Evolutionary conservation across 352 stramenopile species (phyloP).

Genomic region (Globisporangium mamillatum): DNA sequence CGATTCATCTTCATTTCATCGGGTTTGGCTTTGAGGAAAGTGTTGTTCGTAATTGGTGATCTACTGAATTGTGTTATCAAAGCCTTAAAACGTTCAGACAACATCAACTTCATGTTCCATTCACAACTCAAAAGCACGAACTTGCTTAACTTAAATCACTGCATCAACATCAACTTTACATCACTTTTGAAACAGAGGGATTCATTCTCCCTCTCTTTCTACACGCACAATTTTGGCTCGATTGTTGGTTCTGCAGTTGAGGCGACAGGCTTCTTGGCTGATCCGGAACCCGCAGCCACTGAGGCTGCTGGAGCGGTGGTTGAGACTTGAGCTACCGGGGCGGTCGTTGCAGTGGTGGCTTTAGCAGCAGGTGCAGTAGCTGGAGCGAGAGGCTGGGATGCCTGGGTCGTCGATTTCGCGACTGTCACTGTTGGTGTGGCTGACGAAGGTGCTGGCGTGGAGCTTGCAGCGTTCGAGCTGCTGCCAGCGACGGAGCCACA

Average conservation of each 20-base stretch:
- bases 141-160: slow-evolving; percentile 5
- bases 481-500: slow-evolving; percentile 4
- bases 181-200: neutral
- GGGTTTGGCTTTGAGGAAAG: neutral
- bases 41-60: neutral
- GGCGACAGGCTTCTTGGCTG: neutral
- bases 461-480: neutral
- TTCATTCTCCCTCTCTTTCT: slow-evolving; percentile 5
- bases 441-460: neutral
- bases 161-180: neutral
- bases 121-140: neutral
- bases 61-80: neutral
- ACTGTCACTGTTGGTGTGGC: slow-evolving; percentile 13
- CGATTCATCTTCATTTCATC: neutral
- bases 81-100: neutral
- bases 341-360: neutral
- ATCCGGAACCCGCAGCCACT: neutral
- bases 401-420: slow-evolving; percentile 3
- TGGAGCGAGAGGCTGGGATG: slow-evolving; percentile 2
- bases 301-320: neutral
- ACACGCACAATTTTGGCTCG: slow-evolving; percentile 16
- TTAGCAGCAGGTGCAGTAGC: neutral
- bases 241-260: slow-evolving; percentile 6
- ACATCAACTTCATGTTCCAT: neutral
- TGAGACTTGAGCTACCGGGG: neutral